Evolutionary conservation across 1,284 basidiomycete genomes (phyloP), one percentile per base, ranked within the genome.

Genomic region (Irpex sp.): DNA sequence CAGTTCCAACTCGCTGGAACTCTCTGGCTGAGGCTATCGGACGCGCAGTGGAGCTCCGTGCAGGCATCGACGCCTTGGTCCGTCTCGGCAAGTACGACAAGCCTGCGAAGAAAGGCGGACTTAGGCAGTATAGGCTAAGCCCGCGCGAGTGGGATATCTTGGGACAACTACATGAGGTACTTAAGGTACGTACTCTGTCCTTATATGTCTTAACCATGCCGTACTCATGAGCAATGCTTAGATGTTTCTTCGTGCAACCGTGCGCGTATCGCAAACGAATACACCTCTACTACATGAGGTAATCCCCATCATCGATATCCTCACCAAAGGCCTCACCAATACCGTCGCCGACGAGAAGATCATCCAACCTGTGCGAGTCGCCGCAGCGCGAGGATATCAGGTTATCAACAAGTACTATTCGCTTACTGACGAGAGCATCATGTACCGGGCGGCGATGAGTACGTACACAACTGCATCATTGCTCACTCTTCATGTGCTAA

Each of bases 1-100:
- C 67, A 23, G 60, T 71, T 16, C 19, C 36, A 1, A 68, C 64
- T 0, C 48, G 64, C 1, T 72, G 68, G 68, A 72, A 72, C 48
- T 69, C 60, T 0, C 61, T 65, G 0, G 61, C 63, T 4, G 48
- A 63, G 4, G 64, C 68, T 52, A 51, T 70, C 16, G 57, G 55
- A 0, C 61, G 63, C 33, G 63, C 62, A 0, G 51, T 68, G 16
- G 52, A 67, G n/a, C 59, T 68, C 51, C 48, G 58, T 5, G 56
- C 51, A 3, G 59, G 63, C 1, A 23, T 71, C 8, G 51, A 60
- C 10, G 19, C 23, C 2, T 45, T 69, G 1, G 61, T 60, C 4
- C 48, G 53, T 12, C 23, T 58, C 23, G 21, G 21, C 2, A 60
- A 64, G 23, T 61, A 66, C 23, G 56, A 63, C 42, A 49, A 58